A percentile compares a stretch with the other conserved stretches of the same genome.
phyloP scores from a whole-genome alignment of 2,329 filamentous ascomycete species.

The Didymosphaeria variabile region DNA sequence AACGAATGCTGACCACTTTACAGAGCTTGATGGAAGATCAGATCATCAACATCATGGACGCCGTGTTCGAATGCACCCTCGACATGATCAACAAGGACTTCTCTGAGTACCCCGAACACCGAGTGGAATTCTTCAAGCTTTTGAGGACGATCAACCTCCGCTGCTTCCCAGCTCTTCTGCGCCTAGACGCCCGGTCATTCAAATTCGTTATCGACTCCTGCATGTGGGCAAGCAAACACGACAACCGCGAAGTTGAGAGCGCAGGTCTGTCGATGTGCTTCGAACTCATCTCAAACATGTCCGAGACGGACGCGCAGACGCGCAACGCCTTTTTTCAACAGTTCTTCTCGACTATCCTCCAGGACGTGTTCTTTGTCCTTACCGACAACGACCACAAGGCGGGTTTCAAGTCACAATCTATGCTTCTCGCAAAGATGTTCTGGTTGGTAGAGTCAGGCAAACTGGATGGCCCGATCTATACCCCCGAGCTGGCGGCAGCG shows the following conservation, averaged over 20 bases:
- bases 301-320: conserved; percentile 84
- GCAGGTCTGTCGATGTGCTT: conserved; percentile 98
- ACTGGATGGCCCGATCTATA: conserved; percentile 92
- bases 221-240: conserved; percentile 99
- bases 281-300: conserved; percentile 97
- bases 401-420: conserved; percentile 97
- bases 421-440: conserved; percentile 94
- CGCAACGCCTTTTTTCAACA: conserved; percentile 97
- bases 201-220: conserved; percentile 99
- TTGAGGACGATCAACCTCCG: conserved; percentile 95
- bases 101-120: conserved; percentile 97
- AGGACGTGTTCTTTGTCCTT: conserved; percentile 98
- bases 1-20: conserved; percentile 31
- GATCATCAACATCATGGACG: conserved; percentile 96
- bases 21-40: conserved; percentile 97
- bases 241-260: conserved; percentile 96
- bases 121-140: conserved; percentile 99
- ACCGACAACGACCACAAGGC: conserved; percentile 99
- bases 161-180: conserved; percentile 93
- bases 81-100: conserved; percentile 99
- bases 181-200: conserved; percentile 95
- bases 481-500: conserved; percentile 78
- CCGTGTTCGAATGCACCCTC: conserved; percentile 96
- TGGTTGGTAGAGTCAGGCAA: conserved; percentile 91
- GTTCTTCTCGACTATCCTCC: conserved; percentile 93